phyloP scores from a whole-genome alignment of 108 stramenopile genomes.

The Cyclostephanos invisitatus region DNA sequence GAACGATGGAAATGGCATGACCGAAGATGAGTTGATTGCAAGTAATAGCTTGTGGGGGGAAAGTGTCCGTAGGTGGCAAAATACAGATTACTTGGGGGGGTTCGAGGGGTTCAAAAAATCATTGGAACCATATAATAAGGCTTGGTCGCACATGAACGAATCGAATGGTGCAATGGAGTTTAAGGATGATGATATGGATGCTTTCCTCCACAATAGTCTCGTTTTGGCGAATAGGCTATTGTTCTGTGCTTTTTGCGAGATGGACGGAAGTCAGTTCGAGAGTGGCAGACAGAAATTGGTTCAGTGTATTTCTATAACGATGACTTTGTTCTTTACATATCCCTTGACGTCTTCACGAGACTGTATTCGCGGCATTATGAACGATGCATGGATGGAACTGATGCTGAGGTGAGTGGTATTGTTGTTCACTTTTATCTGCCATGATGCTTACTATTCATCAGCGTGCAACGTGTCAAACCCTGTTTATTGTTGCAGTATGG shows the following conservation, averaged over 20 bases:
- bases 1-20: slow-evolving; percentile 9
- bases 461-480: slow-evolving; percentile 35
- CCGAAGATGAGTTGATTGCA: not conserved
- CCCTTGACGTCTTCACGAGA: not conserved
- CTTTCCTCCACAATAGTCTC: slow-evolving; percentile 15
- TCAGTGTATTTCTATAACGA: slow-evolving; percentile 48
- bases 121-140: slow-evolving; percentile 30
- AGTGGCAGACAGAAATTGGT: slow-evolving; percentile 45
- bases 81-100: slow-evolving; percentile 52
- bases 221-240: slow-evolving; percentile 45
- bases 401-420: slow-evolving; percentile 32
- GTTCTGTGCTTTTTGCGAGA: slow-evolving; percentile 66
- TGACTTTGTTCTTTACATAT: slow-evolving; percentile 9
- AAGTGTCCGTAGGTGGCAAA: slow-evolving; percentile 44
- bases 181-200: not conserved
- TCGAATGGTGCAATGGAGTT: not conserved
- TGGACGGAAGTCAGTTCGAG: slow-evolving; percentile 50
- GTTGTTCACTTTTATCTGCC: not conserved
- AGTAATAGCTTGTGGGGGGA: slow-evolving; percentile 27
- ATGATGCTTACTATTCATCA: not conserved
- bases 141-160: slow-evolving; percentile 18
- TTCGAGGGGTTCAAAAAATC: slow-evolving; percentile 58
- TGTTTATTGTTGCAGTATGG: slow-evolving; percentile 45
- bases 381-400: slow-evolving; percentile 68
- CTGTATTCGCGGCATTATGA: slow-evolving; percentile 18